phyloP scores from a whole-genome alignment of 306 rosid genomes.

The Rosa chinensis region DNA sequence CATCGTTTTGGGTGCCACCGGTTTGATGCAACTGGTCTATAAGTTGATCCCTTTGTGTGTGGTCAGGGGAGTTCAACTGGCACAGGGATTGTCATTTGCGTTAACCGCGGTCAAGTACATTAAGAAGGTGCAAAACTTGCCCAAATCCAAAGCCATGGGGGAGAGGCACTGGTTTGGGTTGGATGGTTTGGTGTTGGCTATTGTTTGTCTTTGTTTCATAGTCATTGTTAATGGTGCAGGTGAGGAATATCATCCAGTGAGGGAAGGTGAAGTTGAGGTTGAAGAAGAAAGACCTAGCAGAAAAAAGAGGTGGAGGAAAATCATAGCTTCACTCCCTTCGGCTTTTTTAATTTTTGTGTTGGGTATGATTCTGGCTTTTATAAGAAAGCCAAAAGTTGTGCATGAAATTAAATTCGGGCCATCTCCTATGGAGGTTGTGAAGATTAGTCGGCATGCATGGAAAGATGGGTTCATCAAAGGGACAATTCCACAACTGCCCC shows the following conservation, averaged over 20 bases:
- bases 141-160: constrained; percentile 39
- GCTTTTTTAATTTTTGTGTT: constrained; percentile 54
- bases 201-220: constrained; percentile 48
- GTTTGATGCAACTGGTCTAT: constrained; percentile 58
- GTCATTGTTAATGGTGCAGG: constrained; percentile 59
- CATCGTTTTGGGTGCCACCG: constrained; percentile 45
- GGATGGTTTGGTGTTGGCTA: constrained; percentile 60
- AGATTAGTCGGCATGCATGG: constrained; percentile 52
- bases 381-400: constrained; percentile 50
- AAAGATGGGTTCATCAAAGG: constrained; percentile 67
- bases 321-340: constrained; percentile 50
- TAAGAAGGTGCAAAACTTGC: constrained; percentile 44
- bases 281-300: background rate
- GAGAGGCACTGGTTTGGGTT: constrained; percentile 54
- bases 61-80: constrained; percentile 68
- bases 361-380: constrained; percentile 59
- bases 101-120: constrained; percentile 60
- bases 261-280: constrained; percentile 1
- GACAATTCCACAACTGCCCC: constrained; percentile 58
- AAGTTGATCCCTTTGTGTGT: constrained; percentile 53
- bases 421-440: constrained; percentile 44
- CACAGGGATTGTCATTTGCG: constrained; percentile 71
- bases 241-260: constrained; percentile 16
- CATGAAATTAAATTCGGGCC: constrained; percentile 58
- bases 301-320: constrained; percentile 24